A percentile compares a stretch with the other conserved stretches of the same genome.
Conservation (phyloP, 495 filamentous ascomycete species). For the Peziza echinospora region DNA sequence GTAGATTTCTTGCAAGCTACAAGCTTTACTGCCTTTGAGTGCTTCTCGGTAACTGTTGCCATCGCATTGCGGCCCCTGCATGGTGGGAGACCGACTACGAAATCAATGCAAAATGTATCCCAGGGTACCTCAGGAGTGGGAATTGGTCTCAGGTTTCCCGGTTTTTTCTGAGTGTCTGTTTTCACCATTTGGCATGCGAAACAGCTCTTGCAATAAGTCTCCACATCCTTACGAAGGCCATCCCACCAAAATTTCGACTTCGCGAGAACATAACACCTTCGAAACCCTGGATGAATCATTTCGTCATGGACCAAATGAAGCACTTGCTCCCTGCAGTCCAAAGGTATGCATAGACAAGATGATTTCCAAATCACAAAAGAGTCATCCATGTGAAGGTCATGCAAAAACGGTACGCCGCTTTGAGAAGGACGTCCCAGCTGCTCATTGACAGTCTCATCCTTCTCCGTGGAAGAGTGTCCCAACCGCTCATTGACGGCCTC, state of each 20-base stretch:
- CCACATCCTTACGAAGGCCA: not conserved
- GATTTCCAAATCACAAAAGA: no score
- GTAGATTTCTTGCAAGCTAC: not conserved
- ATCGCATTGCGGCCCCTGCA: not conserved
- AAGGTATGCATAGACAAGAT: not conserved
- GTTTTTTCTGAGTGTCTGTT: not conserved
- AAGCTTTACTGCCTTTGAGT: not conserved
- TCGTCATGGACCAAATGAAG: not conserved
- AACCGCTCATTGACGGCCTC: no score
- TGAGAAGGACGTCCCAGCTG: no score
- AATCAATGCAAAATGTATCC: not conserved
- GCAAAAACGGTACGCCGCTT: no score
- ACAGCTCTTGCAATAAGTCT: not conserved
- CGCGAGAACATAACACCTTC: not conserved
- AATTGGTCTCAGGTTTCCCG: not conserved
- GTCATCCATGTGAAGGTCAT: no score
- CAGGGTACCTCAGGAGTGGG: not conserved
- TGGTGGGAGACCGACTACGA: not conserved
- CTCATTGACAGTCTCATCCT: no score
- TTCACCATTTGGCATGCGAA: not conserved
- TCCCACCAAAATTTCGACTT: not conserved
- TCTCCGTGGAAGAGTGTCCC: no score
- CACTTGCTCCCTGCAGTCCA: not conserved
- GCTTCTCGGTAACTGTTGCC: not conserved
- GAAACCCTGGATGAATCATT: not conserved